Conservation (phyloP, 2,329 filamentous ascomycete species). For the Dactylellina leptospora region DNA sequence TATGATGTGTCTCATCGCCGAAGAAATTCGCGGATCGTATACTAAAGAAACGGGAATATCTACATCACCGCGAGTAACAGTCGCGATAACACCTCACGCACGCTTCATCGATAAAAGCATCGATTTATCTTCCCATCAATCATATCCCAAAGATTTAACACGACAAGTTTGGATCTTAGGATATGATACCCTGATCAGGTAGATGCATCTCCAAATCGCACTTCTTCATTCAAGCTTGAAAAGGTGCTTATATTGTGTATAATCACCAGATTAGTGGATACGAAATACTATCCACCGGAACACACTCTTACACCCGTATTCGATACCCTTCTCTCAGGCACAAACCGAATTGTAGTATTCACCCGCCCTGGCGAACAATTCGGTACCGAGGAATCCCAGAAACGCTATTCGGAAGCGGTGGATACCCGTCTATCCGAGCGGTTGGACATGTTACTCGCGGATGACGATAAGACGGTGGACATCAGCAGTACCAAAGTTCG, state of each 20-base stretch:
- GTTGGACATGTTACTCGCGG: conserved; percentile 18
- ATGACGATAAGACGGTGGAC: not conserved
- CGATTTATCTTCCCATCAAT: not conserved
- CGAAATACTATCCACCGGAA: conserved; percentile 45
- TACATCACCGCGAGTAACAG: conserved; percentile 1
- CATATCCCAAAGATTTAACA: not conserved
- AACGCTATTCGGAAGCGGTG: conserved; percentile 6
- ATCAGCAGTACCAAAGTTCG: conserved; percentile 41
- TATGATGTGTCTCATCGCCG: conserved; percentile 51
- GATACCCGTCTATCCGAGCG: not conserved
- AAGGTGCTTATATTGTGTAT: not conserved
- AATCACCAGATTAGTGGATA: conserved; percentile 17
- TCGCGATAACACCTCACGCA: conserved; percentile 38
- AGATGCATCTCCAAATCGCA: not conserved
- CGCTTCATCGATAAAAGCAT: conserved; percentile 46
- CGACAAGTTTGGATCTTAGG: conserved; percentile 39
- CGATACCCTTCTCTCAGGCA: conserved; percentile 21
- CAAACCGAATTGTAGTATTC: conserved; percentile 31
- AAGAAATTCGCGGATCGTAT: conserved; percentile 26
- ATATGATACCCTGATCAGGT: conserved; percentile 39
- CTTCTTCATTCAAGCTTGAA: not conserved
- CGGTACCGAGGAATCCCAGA: conserved; percentile 2
- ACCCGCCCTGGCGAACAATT: conserved; percentile 15
- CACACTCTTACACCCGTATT: conserved; percentile 27
- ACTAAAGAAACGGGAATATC: not conserved